phyloP scores from a whole-genome alignment of 1,139 yeast genomes.

The Magnusiomyces suaveolens region DNA sequence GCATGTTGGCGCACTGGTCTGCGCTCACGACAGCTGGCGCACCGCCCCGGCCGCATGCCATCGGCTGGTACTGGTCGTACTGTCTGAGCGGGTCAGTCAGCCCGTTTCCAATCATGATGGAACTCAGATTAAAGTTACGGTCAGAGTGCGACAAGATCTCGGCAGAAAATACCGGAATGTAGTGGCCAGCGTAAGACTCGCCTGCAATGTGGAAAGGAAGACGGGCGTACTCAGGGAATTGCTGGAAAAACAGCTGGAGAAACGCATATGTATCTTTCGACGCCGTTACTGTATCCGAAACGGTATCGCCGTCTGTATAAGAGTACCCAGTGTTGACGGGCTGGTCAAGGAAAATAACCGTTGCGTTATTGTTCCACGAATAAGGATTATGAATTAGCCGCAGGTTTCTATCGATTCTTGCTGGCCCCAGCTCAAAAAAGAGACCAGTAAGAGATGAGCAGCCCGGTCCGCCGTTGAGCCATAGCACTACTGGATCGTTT shows the following conservation, averaged over 20 bases:
- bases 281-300: constrained; percentile 49
- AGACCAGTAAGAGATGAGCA: constrained; percentile 87
- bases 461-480: constrained; percentile 92
- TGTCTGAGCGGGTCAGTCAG: constrained; percentile 88
- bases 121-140: constrained; percentile 72
- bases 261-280: constrained; percentile 91
- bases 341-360: constrained; percentile 61
- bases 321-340: constrained; percentile 76
- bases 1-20: constrained; percentile 56
- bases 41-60: constrained; percentile 97
- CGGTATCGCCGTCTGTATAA: constrained; percentile 34
- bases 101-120: constrained; percentile 92
- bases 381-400: constrained; percentile 67
- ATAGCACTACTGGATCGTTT: constrained; percentile 73
- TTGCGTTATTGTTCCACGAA: constrained; percentile 62
- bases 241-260: constrained; percentile 78
- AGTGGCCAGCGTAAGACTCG: constrained; percentile 99
- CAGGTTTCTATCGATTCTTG: constrained; percentile 55
- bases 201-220: constrained; percentile 98
- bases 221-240: constrained; percentile 85
- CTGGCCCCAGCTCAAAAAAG: constrained; percentile 84
- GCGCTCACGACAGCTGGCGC: constrained; percentile 69
- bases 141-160: constrained; percentile 30
- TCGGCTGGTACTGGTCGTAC: constrained; percentile 81
- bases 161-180: constrained; percentile 48